A percentile compares a stretch with the other conserved stretches of the same genome.
These are phyloP conservation scores for Fusarium scirpi DNA, from an alignment of 2,329 filamentous ascomycete species.

Conservation along the genomic window DNA sequence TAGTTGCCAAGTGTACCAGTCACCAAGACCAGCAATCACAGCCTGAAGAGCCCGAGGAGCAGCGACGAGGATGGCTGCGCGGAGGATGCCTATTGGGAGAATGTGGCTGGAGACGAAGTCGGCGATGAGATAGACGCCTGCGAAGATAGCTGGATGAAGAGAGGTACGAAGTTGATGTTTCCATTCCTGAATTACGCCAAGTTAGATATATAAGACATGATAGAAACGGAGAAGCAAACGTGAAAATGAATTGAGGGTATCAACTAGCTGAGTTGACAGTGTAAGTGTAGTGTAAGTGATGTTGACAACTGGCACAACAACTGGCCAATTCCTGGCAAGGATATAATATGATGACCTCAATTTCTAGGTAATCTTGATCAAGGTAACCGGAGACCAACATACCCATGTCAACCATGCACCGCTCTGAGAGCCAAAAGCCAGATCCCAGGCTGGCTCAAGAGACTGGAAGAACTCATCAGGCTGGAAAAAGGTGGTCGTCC, in stretches of 20 bases:
- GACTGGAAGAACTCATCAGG: slow-evolving; percentile 98
- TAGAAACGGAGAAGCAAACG: neutral
- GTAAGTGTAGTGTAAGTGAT: slow-evolving; percentile 33
- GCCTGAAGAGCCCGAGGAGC: slow-evolving; percentile 83
- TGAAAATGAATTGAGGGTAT: neutral
- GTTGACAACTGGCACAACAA: slow-evolving; percentile 5
- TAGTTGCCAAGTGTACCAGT: slow-evolving; percentile 90
- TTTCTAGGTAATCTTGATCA: neutral
- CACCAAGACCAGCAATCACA: slow-evolving; percentile 78
- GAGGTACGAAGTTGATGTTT: slow-evolving; percentile 86
- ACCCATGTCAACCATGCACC: slow-evolving; percentile 98
- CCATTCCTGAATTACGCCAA: slow-evolving; percentile 80
- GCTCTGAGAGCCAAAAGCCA: slow-evolving; percentile 81
- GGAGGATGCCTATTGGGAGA: slow-evolving; percentile 66
- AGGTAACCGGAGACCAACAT: slow-evolving; percentile 49
- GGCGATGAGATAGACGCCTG: slow-evolving; percentile 74
- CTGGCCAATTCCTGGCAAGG: neutral
- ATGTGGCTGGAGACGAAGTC: slow-evolving; percentile 65
- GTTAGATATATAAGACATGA: slow-evolving; percentile 23
- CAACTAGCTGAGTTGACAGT: slow-evolving; percentile 1
- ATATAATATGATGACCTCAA: neutral
- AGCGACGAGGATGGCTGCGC: slow-evolving; percentile 75
- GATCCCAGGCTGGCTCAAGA: slow-evolving; percentile 91
- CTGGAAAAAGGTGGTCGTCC: slow-evolving; percentile 91
- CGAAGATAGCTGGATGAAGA: slow-evolving; percentile 89